Evolutionary conservation across 1,284 basidiomycete species (phyloP).

Genomic region (Sporisorium reilianum): DNA sequence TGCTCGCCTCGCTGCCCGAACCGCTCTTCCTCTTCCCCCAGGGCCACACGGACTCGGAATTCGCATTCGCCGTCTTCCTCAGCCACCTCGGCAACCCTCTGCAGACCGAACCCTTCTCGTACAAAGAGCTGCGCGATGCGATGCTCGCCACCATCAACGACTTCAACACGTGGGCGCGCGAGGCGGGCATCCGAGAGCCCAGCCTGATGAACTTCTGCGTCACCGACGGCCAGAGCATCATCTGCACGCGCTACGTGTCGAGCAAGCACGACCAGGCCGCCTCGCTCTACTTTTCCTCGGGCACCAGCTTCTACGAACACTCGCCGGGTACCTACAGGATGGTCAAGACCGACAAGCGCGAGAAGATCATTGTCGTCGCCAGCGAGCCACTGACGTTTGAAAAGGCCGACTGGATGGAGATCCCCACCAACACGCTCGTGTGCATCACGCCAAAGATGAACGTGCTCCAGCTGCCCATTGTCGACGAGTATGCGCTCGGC

Average conservation of each 20-base stretch:
- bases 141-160: slow-evolving; percentile 63
- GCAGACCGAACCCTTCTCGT: slow-evolving; percentile 37
- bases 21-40: slow-evolving; percentile 62
- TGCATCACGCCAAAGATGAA: slow-evolving; percentile 76
- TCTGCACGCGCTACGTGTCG: slow-evolving; percentile 94
- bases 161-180: slow-evolving; percentile 58
- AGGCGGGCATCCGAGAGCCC: slow-evolving; percentile 72
- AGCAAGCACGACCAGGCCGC: slow-evolving; percentile 91
- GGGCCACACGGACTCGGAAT: slow-evolving; percentile 65
- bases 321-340: slow-evolving; percentile 59
- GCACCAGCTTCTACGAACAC: slow-evolving; percentile 89
- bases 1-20: slow-evolving; percentile 56
- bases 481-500: slow-evolving; percentile 77
- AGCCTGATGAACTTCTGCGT: slow-evolving; percentile 96
- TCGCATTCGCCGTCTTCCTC: slow-evolving; percentile 64
- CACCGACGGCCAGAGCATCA: slow-evolving; percentile 90
- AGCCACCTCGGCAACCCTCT: slow-evolving; percentile 54
- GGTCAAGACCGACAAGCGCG: slow-evolving; percentile 92
- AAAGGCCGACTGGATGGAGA: slow-evolving; percentile 95
- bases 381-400: slow-evolving; percentile 73
- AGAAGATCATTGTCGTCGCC: slow-evolving; percentile 84
- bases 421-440: slow-evolving; percentile 90
- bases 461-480: slow-evolving; percentile 89
- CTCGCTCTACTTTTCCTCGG: slow-evolving; percentile 94
- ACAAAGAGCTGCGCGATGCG: slow-evolving; percentile 53